Percentiles rank a stretch among this genome's conserved stretches.
phyloP scores from a whole-genome alignment of 192 early-diverging fungal species.

The Umbelopsis sp. region DNA sequence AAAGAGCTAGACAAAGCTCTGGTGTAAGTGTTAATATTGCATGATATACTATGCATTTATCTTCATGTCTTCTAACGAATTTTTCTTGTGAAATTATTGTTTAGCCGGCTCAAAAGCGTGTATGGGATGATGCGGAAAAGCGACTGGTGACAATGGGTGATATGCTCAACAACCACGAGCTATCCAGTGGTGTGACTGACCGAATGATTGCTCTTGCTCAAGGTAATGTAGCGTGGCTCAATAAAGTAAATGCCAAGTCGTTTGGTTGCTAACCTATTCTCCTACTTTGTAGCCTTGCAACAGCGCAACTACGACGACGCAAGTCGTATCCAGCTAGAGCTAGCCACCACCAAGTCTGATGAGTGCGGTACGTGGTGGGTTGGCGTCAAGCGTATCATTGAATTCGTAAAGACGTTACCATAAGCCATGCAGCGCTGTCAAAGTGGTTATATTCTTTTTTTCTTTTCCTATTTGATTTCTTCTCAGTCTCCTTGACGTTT shows the following conservation, averaged over 20 bases:
- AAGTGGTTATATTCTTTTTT: neutral
- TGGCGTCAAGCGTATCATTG: conserved; percentile 72
- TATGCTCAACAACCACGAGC: conserved; percentile 79
- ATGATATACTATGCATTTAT: neutral
- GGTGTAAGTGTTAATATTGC: conserved; percentile 39
- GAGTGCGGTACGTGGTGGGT: conserved; percentile 68
- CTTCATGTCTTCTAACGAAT: neutral
- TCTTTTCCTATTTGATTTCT: neutral
- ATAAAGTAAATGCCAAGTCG: neutral
- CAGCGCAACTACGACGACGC: conserved; percentile 50
- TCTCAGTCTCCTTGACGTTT: neutral
- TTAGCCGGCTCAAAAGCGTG: conserved; percentile 70
- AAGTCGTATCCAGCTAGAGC: conserved; percentile 63
- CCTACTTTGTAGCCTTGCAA: conserved; percentile 27
- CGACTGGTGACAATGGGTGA: conserved; percentile 82
- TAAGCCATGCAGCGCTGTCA: neutral
- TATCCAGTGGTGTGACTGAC: conserved; percentile 63
- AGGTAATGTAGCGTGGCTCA: conserved; percentile 40
- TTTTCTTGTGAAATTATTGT: neutral
- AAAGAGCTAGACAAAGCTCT: conserved; percentile 51
- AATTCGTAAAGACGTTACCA: conserved; percentile 29
- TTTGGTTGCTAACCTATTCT: neutral
- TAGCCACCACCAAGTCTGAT: conserved; percentile 71
- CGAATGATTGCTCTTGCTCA: conserved; percentile 67
- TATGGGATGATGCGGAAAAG: conserved; percentile 86